Evolutionary conservation across 805 yeast species (phyloP).

Genomic region (Scheffersomyces ergatensis): DNA sequence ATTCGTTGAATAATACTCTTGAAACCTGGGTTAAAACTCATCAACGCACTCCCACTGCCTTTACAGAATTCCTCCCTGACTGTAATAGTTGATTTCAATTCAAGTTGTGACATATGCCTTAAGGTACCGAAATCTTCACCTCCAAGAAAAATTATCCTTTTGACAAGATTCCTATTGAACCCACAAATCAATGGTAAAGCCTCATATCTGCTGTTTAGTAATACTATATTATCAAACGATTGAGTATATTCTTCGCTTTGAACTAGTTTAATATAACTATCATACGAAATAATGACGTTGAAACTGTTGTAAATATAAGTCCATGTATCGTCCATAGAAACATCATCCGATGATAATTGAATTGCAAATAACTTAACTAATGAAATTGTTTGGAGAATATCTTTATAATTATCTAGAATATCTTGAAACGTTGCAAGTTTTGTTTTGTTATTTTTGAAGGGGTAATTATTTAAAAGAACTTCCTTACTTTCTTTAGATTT

Average conservation of each 20-base stretch:
- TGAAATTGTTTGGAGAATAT: neutral
- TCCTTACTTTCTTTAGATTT: too few relatives aligned
- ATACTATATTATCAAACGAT: neutral
- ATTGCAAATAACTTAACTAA: neutral
- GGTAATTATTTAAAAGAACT: neutral
- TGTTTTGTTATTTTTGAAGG: neutral
- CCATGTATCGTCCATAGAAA: neutral
- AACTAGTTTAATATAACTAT: neutral
- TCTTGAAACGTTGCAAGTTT: neutral
- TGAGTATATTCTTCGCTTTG: neutral
- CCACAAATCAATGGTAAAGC: neutral
- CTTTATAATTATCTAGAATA: neutral
- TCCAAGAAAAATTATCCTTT: neutral
- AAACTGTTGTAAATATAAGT: neutral
- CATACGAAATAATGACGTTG: neutral
- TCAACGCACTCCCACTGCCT: too few relatives aligned
- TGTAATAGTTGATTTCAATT: neutral
- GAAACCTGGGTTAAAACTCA: conserved; percentile 33
- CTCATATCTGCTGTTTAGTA: neutral
- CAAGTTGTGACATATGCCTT: neutral
- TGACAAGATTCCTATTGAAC: neutral
- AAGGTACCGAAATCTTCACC: neutral
- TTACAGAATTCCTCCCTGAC: neutral
- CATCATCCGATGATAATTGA: neutral
- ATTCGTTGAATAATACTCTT: conserved; percentile 11